Evolutionary conservation across 495 filamentous ascomycete genomes (phyloP), one percentile per base, ranked within the genome.

Genomic region (Polyplosphaeria fusca): DNA sequence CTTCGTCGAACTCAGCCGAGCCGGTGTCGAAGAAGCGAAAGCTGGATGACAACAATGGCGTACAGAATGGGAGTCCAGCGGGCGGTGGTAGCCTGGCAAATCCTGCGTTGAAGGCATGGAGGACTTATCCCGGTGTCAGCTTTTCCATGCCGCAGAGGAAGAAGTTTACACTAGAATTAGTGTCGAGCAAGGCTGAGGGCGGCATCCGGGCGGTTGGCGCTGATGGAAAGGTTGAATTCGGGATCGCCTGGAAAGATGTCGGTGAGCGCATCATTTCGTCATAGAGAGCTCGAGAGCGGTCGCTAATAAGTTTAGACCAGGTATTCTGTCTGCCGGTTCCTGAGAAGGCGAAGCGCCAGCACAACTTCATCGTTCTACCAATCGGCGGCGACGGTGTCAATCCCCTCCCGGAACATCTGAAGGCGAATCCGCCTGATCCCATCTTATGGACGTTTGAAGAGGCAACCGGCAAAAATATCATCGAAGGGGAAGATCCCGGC

Each of bases 361-460:
- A 86, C 75, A 95, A 93, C 67, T 96, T 95, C 68, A 80, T 92
- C 65, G 73, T 98, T 56, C 84, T 97, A 54, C 89, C 92, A 3
- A 68, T 75, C 18, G 72, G 74, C 39, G 75, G 71, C 9, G 77
- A 85, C 74, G 77, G 81, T 65, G 73, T 89, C 69, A 55, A 76
- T 62, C 71, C 76, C 74, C 38, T 66, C 65, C 56, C 57, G 7
- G 40, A 65, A 1, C 38, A 69, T 5, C 56, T 66, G 63, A 26
- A 44, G 11, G 14, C 50, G 44, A 22, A 38, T 60, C 11, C 57
- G 35, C 54, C 73, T 12, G 91, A 96, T 60, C 82, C 87, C 23
- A 80, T 95, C 18, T 83, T 97, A 4, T 97, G 91, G 73, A 96
- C 89, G 0, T 60, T 58, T 27, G 53, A 53, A 23, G 66, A 66